These are phyloP conservation scores for Quercus berberidifolia DNA, from an alignment of 306 rosid species.

Conservation along the genomic window DNA sequence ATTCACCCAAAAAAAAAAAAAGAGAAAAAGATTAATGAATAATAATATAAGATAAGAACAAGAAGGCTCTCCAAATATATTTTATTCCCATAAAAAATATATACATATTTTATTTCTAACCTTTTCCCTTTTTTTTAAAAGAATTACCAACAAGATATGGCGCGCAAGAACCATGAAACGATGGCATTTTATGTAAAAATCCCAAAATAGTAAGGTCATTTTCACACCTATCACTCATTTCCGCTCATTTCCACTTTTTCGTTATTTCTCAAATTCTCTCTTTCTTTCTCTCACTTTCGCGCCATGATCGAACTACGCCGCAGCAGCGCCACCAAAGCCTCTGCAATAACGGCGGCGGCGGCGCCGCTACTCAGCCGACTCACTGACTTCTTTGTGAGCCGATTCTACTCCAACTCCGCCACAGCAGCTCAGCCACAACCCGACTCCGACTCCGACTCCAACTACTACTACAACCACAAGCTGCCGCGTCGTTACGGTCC, in stretches of 20 bases:
- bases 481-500: constrained; percentile 20
- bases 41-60: too few species aligned
- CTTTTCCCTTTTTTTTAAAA: too few species aligned
- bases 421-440: constrained; percentile 10
- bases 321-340: neutral
- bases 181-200: too few species aligned
- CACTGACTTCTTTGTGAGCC: neutral
- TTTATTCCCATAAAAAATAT: too few species aligned
- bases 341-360: neutral
- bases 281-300: too few species aligned
- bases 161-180: too few species aligned
- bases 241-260: too few species aligned
- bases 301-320: neutral
- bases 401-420: neutral
- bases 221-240: neutral
- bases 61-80: too few species aligned
- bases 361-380: neutral
- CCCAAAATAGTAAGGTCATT: neutral
- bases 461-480: neutral
- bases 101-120: too few species aligned
- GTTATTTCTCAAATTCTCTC: neutral
- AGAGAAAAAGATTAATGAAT: too few species aligned
- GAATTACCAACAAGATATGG: too few species aligned
- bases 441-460: neutral
- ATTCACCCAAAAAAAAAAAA: too few species aligned